Percentiles rank a stretch among this genome's conserved stretches.
Conservation (phyloP, 345 rosid species). For the Aquilaria sinensis region DNA sequence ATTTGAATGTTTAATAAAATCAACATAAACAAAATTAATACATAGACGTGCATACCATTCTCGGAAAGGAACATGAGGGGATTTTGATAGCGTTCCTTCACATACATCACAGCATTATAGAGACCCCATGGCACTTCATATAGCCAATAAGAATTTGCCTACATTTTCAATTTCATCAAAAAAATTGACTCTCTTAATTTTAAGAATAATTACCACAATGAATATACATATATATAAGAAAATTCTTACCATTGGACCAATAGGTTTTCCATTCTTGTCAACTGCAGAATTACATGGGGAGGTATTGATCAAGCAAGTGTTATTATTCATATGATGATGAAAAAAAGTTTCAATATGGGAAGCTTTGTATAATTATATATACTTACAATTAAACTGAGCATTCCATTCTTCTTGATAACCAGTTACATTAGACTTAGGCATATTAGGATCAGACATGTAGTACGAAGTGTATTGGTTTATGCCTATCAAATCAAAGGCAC, state of each 20-base stretch:
- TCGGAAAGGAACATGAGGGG: no score
- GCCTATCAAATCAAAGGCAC: conserved; percentile 41
- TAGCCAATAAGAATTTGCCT: no score
- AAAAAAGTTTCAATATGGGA: background rate
- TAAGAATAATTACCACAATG: no score
- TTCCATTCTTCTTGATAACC: conserved; percentile 53
- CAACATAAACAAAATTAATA: no score
- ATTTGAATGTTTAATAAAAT: no score
- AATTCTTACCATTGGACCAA: conserved; percentile 34
- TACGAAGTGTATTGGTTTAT: conserved; percentile 51
- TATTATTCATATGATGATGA: background rate
- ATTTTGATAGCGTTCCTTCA: no score
- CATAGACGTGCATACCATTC: no score
- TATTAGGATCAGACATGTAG: conserved; percentile 35
- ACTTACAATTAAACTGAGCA: conserved; percentile 16
- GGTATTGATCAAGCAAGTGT: background rate
- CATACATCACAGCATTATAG: no score
- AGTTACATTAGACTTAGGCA: conserved; percentile 18
- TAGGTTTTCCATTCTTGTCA: conserved; percentile 31
- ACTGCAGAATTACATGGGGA: conserved; percentile 20
- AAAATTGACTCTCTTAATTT: no score
- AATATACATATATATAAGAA: conserved; percentile 1
- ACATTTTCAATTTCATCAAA: no score
- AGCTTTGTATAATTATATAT: conserved; percentile 28
- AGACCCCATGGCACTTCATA: no score